Conservation (phyloP, 2,329 filamentous ascomycete species). For the Aureobasidium sp. region DNA sequence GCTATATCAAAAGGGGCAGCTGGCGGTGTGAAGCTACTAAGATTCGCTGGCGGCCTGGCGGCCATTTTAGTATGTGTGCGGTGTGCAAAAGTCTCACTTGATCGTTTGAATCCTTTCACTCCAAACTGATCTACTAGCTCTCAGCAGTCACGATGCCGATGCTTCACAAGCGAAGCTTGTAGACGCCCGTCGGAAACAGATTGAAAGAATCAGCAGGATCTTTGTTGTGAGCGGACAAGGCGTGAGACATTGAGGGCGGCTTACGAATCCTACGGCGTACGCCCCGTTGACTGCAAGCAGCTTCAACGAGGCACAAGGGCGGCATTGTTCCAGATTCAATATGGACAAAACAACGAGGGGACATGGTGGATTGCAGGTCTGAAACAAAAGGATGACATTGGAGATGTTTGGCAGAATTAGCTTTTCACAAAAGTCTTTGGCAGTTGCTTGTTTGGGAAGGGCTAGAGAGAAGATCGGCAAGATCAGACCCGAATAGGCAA, state of each 20-base stretch:
- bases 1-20: background rate
- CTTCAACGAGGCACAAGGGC: background rate
- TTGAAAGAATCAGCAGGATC: background rate
- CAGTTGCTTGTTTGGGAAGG: background rate
- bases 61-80: background rate
- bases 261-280: background rate
- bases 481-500: background rate
- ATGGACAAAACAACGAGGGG: slow-evolving; percentile 3
- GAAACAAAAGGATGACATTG: background rate
- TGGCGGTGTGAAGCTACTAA: slow-evolving; percentile 4
- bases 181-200: background rate
- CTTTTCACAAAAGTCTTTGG: background rate
- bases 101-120: background rate
- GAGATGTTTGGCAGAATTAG: background rate
- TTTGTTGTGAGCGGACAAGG: slow-evolving; percentile 1
- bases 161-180: background rate
- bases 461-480: background rate
- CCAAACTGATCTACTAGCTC: too few species aligned
- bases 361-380: slow-evolving; percentile 3
- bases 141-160: background rate
- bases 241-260: background rate
- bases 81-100: background rate
- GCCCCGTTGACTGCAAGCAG: slow-evolving; percentile 4
- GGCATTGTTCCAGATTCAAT: slow-evolving; percentile 3
- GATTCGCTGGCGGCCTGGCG: slow-evolving; percentile 1